Evolutionary conservation across 2,329 filamentous ascomycete genomes (phyloP), one percentile per base, ranked within the genome.

Genomic region (Harringtonia lauricola): DNA sequence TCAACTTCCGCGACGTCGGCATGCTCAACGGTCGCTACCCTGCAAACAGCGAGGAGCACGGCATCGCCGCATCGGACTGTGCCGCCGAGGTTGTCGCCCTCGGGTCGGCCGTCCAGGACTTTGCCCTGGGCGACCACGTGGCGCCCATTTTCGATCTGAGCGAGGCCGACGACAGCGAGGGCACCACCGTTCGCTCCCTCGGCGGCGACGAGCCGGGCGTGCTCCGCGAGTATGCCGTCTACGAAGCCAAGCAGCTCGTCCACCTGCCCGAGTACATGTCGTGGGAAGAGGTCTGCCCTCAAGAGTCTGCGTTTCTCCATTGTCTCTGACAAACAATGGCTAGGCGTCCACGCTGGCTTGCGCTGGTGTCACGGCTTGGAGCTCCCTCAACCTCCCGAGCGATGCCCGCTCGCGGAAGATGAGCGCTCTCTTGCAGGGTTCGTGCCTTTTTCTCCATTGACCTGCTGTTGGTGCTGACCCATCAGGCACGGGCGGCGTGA

Each of bases 401-500:
- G n/a, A n/a, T 33, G 7, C 7, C 31, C 31, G 17, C 31, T 18
- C 31, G 15, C 17, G 15, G 15, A 26, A 26, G 10, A 26, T 26
- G 7, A 26, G 24, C 10, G 31, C 31, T 18, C 31, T 34, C 15
- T 8, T 34, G 17, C 14, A 34, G 15, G 31, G 31, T 34, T n/a
- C n/a, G 15, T 8, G 24, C 24, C 10, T 26, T 26, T 26, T 10
- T 26, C 7, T 26, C 7, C 24, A 7, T 26, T 26, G 7, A 6
- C 5, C 31, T n/a, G 7, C 13, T n/a, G 7, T 34, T 34, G 6
- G 7, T 7, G 6, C 31, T 34, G 14, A 5, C 31, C 17, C 15
- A 6, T 15, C 44, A 52, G 54, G 55, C 21, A 57, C 55, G 3
- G 54, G 57, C 7, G 56, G 56, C 18, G 56, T 59, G 15, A 56